Evolutionary conservation across 2,329 filamentous ascomycete genomes (phyloP), one percentile per base, ranked within the genome.

Genomic region (Fonsecaea multimorphosa): DNA sequence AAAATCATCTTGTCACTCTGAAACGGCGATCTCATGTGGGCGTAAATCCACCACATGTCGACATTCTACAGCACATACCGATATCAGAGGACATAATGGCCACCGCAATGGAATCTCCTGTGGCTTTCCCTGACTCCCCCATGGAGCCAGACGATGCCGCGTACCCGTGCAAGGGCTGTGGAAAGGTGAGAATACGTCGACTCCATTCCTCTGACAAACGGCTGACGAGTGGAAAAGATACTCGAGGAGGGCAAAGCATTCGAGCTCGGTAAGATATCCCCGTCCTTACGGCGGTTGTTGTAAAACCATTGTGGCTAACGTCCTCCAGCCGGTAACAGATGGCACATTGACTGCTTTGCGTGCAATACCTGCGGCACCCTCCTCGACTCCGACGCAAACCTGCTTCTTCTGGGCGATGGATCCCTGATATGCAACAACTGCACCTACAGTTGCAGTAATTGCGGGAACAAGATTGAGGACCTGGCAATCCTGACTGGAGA

Each of bases 351-450:
- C 82, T 99, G 95, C 83, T 99, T 99, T 82, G 91, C 93, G 77
- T 98, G 94, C 85, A 95, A 97, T 78, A 96, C 91, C 63, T 99
- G 94, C 84, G 88, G 89, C 75, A 97, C 93, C 67, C 88, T 97
- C 64, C 92, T 99, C 80, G 95, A 99, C 82, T 98, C 95, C 68
- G 94, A 99, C 77, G 95, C 95, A 73, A 98, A 98, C 80, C 89
- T 99, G 57, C 89, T 99, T 58, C 90, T 99, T 29, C 91, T 99
- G 69, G 95, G 95, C 77, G 95, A 99, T 81, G 95, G 95, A 71
- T 98, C 94, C 19, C 87, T 99, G 71, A 98, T 99, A 73, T 99
- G 95, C 85, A 98, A 97, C 82, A 97, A 97, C 80, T 99, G 95
- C 82, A 98, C 95, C 61, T 99, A 99, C 79, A 97, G 93, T 84